phyloP scores from a whole-genome alignment of 192 early-diverging fungal species.

The Rhizophlyctis rosea region DNA sequence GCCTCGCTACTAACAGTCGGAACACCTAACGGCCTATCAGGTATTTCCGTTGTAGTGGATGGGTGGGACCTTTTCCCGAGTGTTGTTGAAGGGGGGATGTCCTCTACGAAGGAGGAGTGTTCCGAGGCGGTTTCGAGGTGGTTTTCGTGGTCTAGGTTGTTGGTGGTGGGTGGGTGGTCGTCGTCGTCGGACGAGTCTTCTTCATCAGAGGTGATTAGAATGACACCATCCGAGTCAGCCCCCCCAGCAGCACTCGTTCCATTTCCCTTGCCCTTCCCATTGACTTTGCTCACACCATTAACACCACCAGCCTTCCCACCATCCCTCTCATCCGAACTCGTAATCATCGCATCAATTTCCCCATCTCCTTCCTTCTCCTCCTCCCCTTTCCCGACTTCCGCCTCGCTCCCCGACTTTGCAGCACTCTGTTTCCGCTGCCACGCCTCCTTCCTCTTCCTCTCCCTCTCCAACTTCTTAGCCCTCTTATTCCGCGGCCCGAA shows the following conservation, averaged over 20 bases:
- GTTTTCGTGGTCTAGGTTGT: background rate
- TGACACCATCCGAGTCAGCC: slow-evolving; percentile 9
- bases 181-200: slow-evolving; percentile 3
- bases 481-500: slow-evolving; percentile 11
- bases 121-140: no score
- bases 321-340: slow-evolving; percentile 33
- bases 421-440: slow-evolving; percentile 8
- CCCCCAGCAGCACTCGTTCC: slow-evolving; percentile 6
- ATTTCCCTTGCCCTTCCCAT: slow-evolving; percentile 12
- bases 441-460: slow-evolving; percentile 4
- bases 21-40: background rate
- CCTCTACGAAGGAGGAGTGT: no score
- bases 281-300: slow-evolving; percentile 17
- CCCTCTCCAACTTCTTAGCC: slow-evolving; percentile 11
- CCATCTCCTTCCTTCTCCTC: slow-evolving; percentile 2
- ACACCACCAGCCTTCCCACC: background rate
- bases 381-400: slow-evolving; percentile 16
- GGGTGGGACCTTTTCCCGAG: background rate
- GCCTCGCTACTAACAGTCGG: background rate
- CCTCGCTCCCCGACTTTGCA: slow-evolving; percentile 38
- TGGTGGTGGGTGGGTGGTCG: slow-evolving; percentile 8
- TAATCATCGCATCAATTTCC: slow-evolving; percentile 27
- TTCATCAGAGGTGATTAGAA: slow-evolving; percentile 9
- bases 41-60: background rate
- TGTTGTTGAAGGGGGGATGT: background rate